Evolutionary conservation across 257 asterid species (phyloP).

Genomic region (Solanum habrochaites): DNA sequence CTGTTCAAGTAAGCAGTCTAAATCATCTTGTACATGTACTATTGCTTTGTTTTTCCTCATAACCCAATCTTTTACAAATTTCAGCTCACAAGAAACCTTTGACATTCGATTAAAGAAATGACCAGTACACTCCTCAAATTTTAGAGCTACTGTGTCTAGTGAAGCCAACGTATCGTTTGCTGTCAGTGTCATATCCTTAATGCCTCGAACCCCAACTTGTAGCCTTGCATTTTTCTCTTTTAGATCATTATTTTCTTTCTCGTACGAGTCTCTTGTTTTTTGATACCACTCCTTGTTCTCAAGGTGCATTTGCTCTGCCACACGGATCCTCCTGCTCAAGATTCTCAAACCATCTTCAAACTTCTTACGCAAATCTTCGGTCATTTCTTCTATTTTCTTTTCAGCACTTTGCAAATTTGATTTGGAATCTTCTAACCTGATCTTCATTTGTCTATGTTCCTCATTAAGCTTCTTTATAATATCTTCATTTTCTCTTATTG

Average conservation of each 20-base stretch:
- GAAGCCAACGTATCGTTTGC: slow-evolving; percentile 44
- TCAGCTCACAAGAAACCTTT: slow-evolving; percentile 53
- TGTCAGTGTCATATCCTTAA: slow-evolving; percentile 32
- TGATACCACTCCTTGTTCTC: slow-evolving; percentile 64
- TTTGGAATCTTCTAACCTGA: slow-evolving; percentile 10
- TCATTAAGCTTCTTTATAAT: slow-evolving; percentile 2
- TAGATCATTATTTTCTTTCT: slow-evolving; percentile 34
- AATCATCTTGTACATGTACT: slow-evolving; percentile 30
- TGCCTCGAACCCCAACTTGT: slow-evolving; percentile 13
- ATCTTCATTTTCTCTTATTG: not conserved
- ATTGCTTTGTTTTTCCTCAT: slow-evolving; percentile 45
- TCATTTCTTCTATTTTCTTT: slow-evolving; percentile 55
- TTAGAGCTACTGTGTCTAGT: slow-evolving; percentile 42
- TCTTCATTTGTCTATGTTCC: slow-evolving; percentile 14
- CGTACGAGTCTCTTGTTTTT: slow-evolving; percentile 28
- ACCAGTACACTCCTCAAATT: slow-evolving; percentile 42
- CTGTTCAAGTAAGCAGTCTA: slow-evolving; percentile 40
- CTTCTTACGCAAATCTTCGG: slow-evolving; percentile 48
- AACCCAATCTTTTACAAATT: slow-evolving; percentile 58
- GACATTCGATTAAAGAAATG: slow-evolving; percentile 59
- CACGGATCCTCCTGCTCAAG: slow-evolving; percentile 67
- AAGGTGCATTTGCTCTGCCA: slow-evolving; percentile 76
- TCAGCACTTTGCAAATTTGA: slow-evolving; percentile 38
- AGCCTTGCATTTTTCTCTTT: slow-evolving; percentile 7
- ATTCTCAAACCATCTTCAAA: slow-evolving; percentile 60